These are phyloP conservation scores for Lathyrus aphaca DNA, from an alignment of 306 rosid species.

Conservation along the genomic window DNA sequence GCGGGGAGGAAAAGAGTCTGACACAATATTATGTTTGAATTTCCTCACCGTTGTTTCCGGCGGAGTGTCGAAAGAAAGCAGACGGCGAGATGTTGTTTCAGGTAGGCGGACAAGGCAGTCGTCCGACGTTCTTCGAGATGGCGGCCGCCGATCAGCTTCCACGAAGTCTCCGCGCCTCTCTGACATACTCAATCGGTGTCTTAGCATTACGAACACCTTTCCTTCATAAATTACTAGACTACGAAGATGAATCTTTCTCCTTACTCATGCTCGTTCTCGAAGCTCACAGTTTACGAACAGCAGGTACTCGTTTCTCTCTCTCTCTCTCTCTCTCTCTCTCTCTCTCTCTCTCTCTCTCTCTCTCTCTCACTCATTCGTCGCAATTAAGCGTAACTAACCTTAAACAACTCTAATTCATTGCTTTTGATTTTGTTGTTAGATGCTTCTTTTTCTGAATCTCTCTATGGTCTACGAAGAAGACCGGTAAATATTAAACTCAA, in stretches of 20 bases:
- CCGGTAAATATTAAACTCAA: conserved; percentile 57
- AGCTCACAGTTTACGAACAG: conserved; percentile 78
- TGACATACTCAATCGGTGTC: conserved; percentile 84
- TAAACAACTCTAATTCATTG: too few species aligned
- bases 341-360: conserved; percentile 70
- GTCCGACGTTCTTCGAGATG: conserved; percentile 99
- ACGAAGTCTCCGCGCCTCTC: conserved; percentile 86
- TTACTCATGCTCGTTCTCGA: conserved; percentile 87
- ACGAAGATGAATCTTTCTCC: conserved; percentile 79
- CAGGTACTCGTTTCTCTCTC: conserved; percentile 45
- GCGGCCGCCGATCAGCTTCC: conserved; percentile 98
- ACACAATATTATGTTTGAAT: too few species aligned
- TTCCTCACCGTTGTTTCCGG: too few species aligned
- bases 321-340: too few species aligned
- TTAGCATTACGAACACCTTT: conserved; percentile 80
- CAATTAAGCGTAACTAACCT: too few species aligned
- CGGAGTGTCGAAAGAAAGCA: not conserved
- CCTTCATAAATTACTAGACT: conserved; percentile 73
- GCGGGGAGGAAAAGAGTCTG: too few species aligned
- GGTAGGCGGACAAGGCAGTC: conserved; percentile 95
- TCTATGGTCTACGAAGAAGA: conserved; percentile 86
- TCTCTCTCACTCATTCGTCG: conserved; percentile 27
- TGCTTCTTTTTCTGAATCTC: conserved; percentile 90
- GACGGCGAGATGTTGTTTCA: conserved; percentile 74
- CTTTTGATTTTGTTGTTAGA: conserved; percentile 8